phyloP scores from a whole-genome alignment of 768 basidiomycete genomes.

The Terana coerulea region DNA sequence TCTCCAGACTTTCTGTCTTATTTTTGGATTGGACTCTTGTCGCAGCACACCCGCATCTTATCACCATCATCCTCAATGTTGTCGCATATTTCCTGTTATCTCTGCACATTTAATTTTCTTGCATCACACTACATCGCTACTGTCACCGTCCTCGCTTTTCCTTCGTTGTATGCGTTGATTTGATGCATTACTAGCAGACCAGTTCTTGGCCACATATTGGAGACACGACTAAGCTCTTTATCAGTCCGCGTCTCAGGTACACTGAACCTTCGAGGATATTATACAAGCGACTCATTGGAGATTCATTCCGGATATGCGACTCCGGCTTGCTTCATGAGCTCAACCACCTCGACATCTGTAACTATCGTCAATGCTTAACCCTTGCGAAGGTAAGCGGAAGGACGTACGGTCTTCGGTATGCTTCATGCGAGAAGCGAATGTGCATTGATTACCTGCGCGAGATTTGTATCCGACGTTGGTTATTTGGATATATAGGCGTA shows the following conservation, averaged over 20 bases:
- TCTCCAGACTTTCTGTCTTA: neutral
- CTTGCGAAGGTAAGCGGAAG: neutral
- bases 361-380: neutral
- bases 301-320: slow-evolving; percentile 22
- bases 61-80: neutral
- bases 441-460: slow-evolving; percentile 38
- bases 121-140: neutral
- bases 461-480: neutral
- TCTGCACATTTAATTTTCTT: neutral
- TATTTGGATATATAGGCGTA: neutral
- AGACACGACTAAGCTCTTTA: too few species aligned
- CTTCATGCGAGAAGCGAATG: slow-evolving; percentile 54
- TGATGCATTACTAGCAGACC: too few species aligned
- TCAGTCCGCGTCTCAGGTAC: too few species aligned
- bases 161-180: too few species aligned
- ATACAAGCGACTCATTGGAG: too few species aligned
- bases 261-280: too few species aligned
- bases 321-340: slow-evolving; percentile 44
- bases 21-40: neutral
- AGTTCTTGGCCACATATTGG: too few species aligned
- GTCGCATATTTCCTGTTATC: neutral
- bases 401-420: slow-evolving; percentile 54
- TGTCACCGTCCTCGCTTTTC: too few species aligned
- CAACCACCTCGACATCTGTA: slow-evolving; percentile 45
- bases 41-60: neutral